phyloP scores from a whole-genome alignment of 108 stramenopile genomes.

The Nitzschia inconspicua region DNA sequence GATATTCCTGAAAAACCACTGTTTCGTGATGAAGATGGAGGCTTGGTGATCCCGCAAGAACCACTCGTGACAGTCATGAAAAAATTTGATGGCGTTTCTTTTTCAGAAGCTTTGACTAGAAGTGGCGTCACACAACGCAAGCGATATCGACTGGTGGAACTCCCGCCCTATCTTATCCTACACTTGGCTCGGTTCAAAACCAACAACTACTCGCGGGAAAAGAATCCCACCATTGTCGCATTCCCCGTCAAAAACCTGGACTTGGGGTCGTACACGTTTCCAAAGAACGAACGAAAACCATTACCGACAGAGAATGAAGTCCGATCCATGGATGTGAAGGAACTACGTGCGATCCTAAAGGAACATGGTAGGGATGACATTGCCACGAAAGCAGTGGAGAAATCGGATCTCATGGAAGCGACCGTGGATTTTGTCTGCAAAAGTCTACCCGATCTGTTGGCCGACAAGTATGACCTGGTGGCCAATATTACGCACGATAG shows the following conservation, averaged over 20 bases:
- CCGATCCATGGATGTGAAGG: constrained; percentile 63
- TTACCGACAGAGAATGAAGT: constrained; percentile 72
- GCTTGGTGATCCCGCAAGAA: constrained; percentile 97
- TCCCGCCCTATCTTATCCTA: constrained; percentile 93
- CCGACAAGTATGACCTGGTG: constrained; percentile 94
- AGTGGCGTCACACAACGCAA: constrained; percentile 58
- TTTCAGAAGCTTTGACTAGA: constrained; percentile 62
- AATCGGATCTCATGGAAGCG: constrained; percentile 67
- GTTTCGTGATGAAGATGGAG: constrained; percentile 95
- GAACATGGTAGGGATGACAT: constrained; percentile 62
- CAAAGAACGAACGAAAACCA: constrained; percentile 11
- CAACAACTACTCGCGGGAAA: constrained; percentile 91
- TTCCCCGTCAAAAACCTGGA: constrained; percentile 98
- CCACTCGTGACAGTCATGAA: constrained; percentile 87
- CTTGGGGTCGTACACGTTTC: constrained; percentile 73
- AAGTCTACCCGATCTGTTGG: constrained; percentile 69
- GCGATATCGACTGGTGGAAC: constrained; percentile 75
- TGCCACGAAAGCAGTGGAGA: constrained; percentile 52
- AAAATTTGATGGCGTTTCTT: constrained; percentile 93
- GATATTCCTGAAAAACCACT: constrained; percentile 98
- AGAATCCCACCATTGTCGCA: constrained; percentile 98
- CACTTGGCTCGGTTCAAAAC: constrained; percentile 91
- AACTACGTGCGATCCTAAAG: constrained; percentile 65
- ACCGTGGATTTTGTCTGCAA: constrained; percentile 67
- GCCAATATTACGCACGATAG: constrained; percentile 94